phyloP scores from a whole-genome alignment of 2,329 filamentous ascomycete species.

The Akanthomyces dipterigenus region DNA sequence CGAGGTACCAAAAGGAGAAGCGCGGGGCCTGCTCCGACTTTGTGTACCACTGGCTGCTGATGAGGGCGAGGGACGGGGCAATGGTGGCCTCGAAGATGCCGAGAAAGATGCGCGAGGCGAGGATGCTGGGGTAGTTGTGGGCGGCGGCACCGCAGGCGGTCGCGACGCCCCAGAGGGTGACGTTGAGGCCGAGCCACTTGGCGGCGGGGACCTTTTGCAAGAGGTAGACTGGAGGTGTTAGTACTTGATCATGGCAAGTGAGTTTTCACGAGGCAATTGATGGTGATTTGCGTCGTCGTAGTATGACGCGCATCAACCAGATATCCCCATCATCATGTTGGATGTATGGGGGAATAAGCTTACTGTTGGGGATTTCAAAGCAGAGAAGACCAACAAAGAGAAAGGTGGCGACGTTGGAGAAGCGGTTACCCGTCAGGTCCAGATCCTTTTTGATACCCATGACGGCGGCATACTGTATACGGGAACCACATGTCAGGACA shows the following conservation, averaged over 20 bases:
- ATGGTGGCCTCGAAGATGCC: constrained; percentile 14
- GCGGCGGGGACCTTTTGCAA: constrained; percentile 49
- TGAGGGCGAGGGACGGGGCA: constrained; percentile 9
- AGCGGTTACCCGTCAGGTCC: constrained; percentile 46
- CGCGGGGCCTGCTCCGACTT: constrained; percentile 13
- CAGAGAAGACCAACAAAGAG: constrained; percentile 50
- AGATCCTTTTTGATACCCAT: constrained; percentile 50
- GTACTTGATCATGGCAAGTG: background rate
- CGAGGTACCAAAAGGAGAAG: constrained; percentile 14
- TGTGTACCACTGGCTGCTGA: constrained; percentile 14
- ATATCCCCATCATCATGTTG: background rate
- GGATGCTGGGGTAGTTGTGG: constrained; percentile 11
- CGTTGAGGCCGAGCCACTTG: constrained; percentile 47
- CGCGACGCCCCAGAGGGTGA: constrained; percentile 39
- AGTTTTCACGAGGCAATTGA: background rate
- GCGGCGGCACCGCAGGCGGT: constrained; percentile 12
- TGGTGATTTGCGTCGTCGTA: background rate
- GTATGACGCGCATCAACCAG: background rate
- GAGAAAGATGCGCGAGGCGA: constrained; percentile 12
- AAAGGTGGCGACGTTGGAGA: constrained; percentile 47
- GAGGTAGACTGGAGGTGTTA: constrained; percentile 32
- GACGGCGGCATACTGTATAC: constrained; percentile 46
- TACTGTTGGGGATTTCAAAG: constrained; percentile 48
- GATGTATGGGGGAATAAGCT: constrained; percentile 8
- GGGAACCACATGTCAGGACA: background rate